Conservation (phyloP, 2,329 filamentous ascomycete genomes). For the Zymoseptoria crescenta region DNA sequence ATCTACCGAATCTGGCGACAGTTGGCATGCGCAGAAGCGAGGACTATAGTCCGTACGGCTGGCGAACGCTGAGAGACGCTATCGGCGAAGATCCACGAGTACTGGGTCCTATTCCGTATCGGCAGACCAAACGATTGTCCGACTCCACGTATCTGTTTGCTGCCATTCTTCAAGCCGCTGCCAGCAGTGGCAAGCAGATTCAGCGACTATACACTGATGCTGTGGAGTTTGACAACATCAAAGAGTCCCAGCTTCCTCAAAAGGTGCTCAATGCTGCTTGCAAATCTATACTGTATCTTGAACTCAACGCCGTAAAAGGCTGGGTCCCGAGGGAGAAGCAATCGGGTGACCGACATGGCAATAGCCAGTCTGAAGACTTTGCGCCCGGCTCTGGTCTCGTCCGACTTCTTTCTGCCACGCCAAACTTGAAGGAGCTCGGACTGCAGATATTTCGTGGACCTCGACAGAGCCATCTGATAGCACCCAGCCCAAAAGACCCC, state of each 20-base stretch:
- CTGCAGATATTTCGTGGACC: slow-evolving; percentile 22
- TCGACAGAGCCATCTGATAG: slow-evolving; percentile 16
- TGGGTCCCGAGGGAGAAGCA: slow-evolving; percentile 7
- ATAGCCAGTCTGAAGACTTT: neutral
- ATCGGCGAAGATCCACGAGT: slow-evolving; percentile 25
- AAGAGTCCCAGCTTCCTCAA: slow-evolving; percentile 9
- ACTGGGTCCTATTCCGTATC: slow-evolving; percentile 18
- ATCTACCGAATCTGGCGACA: slow-evolving; percentile 22
- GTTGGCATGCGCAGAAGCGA: slow-evolving; percentile 27
- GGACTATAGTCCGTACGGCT: slow-evolving; percentile 25
- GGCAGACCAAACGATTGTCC: slow-evolving; percentile 14
- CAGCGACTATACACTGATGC: slow-evolving; percentile 29
- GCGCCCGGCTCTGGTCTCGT: slow-evolving; percentile 14
- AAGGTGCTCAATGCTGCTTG: slow-evolving; percentile 16
- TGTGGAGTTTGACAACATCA: slow-evolving; percentile 25
- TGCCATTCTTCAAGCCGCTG: slow-evolving; percentile 18
- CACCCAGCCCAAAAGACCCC: slow-evolving; percentile 12
- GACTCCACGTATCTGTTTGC: slow-evolving; percentile 22
- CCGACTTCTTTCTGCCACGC: slow-evolving; percentile 16
- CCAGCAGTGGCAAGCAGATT: slow-evolving; percentile 9
- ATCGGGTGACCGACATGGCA: neutral
- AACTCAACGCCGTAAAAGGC: slow-evolving; percentile 23
- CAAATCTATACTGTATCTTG: slow-evolving; percentile 22
- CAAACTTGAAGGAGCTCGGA: slow-evolving; percentile 21
- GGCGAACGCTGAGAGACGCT: slow-evolving; percentile 15